Conservation (phyloP, 2,329 filamentous ascomycete genomes). For the Ceratocystis variospora region DNA sequence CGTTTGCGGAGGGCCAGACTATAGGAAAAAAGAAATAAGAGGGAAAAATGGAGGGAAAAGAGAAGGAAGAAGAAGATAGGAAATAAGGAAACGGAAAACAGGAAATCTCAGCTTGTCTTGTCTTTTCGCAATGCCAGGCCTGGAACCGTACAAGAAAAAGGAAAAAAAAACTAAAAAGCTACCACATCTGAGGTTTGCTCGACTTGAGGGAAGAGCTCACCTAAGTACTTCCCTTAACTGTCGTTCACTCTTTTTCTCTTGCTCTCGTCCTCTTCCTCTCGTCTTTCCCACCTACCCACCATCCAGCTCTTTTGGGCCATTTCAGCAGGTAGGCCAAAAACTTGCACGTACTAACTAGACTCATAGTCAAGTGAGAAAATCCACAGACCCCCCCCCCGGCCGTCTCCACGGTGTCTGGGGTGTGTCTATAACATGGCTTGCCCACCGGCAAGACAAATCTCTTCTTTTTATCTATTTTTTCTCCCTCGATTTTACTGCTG, state of each 20-base stretch:
- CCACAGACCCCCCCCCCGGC: background rate
- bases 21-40: background rate
- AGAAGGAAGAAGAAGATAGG: background rate
- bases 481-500: background rate
- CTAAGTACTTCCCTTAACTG: background rate
- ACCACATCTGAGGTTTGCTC: background rate
- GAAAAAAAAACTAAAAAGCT: background rate
- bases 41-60: background rate
- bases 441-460: background rate
- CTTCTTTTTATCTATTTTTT: background rate
- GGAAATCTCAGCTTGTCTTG: background rate
- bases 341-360: background rate
- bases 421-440: background rate
- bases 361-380: background rate
- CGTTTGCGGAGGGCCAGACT: constrained; percentile 4
- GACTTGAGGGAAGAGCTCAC: background rate
- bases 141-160: background rate
- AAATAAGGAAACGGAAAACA: background rate
- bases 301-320: background rate
- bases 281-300: background rate
- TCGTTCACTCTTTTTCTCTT: background rate
- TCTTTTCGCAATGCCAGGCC: background rate
- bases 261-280: background rate
- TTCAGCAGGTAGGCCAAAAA: background rate
- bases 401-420: background rate